phyloP scores from a whole-genome alignment of 2,329 filamentous ascomycete genomes.

The Colletotrichum falcatum region DNA sequence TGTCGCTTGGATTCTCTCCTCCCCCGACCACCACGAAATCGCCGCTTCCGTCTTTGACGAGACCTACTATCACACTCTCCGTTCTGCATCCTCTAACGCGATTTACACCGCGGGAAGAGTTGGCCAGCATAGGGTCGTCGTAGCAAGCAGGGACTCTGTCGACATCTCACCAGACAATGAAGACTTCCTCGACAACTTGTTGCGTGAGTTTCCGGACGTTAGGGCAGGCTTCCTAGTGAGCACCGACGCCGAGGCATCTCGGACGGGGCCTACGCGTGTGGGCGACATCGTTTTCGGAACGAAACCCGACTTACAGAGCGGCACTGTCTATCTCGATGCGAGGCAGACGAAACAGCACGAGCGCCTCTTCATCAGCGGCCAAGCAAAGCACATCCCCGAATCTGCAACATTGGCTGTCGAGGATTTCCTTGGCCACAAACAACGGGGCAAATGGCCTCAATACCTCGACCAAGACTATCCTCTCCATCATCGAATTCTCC shows the following conservation, averaged over 20 bases:
- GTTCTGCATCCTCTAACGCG: not conserved
- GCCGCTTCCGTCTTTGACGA: not conserved
- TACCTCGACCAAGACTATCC: not conserved
- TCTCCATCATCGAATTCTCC: not conserved
- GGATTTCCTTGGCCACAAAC: not conserved
- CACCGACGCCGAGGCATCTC: not conserved
- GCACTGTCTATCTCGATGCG: not conserved
- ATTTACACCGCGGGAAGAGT: slow-evolving; percentile 1
- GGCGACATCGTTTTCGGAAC: not conserved
- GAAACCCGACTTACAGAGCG: not conserved
- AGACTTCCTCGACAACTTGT: not conserved
- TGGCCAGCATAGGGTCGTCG: not conserved
- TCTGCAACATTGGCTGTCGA: not conserved
- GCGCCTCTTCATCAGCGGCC: not conserved
- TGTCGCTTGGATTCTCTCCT: not conserved
- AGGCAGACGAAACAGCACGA: not conserved
- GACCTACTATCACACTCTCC: not conserved
- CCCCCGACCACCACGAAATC: not conserved
- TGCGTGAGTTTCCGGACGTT: not conserved
- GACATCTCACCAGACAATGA: not conserved
- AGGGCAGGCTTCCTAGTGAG: not conserved
- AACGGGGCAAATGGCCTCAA: not conserved
- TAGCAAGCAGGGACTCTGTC: not conserved
- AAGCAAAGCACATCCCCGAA: not conserved
- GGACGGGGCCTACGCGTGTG: not conserved